Evolutionary conservation across 2,329 filamentous ascomycete genomes (phyloP), one percentile per base, ranked within the genome.

Genomic region (Diaporthe citrichinensis): DNA sequence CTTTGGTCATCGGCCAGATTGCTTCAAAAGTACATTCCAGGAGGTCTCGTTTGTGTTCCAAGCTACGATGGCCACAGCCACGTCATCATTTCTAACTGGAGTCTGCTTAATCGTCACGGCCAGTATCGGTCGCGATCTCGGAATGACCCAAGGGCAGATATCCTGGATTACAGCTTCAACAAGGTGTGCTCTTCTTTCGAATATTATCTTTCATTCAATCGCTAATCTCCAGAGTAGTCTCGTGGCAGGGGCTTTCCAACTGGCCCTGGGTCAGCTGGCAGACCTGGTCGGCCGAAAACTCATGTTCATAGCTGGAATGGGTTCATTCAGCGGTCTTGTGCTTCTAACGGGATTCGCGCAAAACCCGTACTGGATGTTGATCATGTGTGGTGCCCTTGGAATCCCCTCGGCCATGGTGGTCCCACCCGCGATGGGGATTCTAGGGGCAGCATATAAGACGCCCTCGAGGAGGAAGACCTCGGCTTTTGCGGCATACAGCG

Each of bases 381-480:
- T 58, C 17, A 34, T 58, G 55, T 58, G 55, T 17, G 55, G 55
- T 23, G 55, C 55, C 23, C 55, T 58, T 28, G 55, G 55, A 15
- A 58, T 58, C 55, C 55, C 55, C 17, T 58, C 55, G 28, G 55
- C 55, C 55, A 58, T 58, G 55, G 55, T 58, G 5, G 55, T 58
- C 15, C 55, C 55, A 17, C 55, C 55, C 2, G 55, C 55, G 17
- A 58, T 58, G 55, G 55, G 55, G 0, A 58, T 58, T 1, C 28
- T 58, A 1, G 55, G 55, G 2, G 55, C 55, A 23, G 55, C 55
- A 58, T 58, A 58, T 28, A 58, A 58, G 4, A 36, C 55, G 17
- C 55, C 55, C 3, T 58, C 55, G 17, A 31, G 55, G 28, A 58
- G 55, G 55, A 58, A 58, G 55, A 58, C 55, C 28, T 58, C 55